Percentiles rank a stretch among this genome's conserved stretches.
Conservation (phyloP, 768 basidiomycete species). For the Suillus cothurnatus region DNA sequence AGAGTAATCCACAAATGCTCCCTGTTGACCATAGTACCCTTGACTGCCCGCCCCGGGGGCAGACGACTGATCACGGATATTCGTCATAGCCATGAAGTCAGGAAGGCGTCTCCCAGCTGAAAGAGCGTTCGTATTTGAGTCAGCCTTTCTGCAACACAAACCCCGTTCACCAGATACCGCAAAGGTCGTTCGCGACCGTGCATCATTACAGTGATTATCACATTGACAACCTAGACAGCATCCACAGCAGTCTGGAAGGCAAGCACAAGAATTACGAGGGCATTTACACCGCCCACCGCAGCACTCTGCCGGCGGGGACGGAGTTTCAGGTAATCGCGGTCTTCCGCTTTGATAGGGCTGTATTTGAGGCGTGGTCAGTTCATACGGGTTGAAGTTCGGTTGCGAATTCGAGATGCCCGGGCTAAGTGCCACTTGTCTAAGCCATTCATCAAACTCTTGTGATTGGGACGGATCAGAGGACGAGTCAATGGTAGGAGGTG, state of each 20-base stretch:
- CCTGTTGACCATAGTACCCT: constrained; percentile 28
- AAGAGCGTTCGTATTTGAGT: constrained; percentile 14
- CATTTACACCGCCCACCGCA: constrained; percentile 39
- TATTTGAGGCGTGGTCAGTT: constrained; percentile 22
- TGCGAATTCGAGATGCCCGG: constrained; percentile 13
- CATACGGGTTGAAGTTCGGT: constrained; percentile 33
- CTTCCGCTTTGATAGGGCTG: constrained; percentile 10
- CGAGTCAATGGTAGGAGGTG: constrained; percentile 43
- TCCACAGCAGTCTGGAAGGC: constrained; percentile 34
- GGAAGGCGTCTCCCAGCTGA: constrained; percentile 27
- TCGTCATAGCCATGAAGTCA: constrained; percentile 36
- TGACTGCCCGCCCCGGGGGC: constrained; percentile 22
- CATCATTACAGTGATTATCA: constrained; percentile 24
- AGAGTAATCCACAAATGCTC: constrained; percentile 22
- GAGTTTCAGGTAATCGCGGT: constrained; percentile 19
- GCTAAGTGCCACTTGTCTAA: constrained; percentile 46
- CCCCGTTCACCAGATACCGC: constrained; percentile 39
- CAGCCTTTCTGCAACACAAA: constrained; percentile 18
- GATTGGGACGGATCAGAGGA: constrained; percentile 45
- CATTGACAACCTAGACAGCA: constrained; percentile 34
- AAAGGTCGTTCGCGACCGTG: constrained; percentile 28
- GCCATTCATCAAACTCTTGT: constrained; percentile 64
- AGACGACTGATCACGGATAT: constrained; percentile 30
- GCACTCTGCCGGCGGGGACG: constrained; percentile 26
- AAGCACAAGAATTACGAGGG: constrained; percentile 33